phyloP scores from a whole-genome alignment of 2,329 filamentous ascomycete genomes.

The Penicillium crustosum region DNA sequence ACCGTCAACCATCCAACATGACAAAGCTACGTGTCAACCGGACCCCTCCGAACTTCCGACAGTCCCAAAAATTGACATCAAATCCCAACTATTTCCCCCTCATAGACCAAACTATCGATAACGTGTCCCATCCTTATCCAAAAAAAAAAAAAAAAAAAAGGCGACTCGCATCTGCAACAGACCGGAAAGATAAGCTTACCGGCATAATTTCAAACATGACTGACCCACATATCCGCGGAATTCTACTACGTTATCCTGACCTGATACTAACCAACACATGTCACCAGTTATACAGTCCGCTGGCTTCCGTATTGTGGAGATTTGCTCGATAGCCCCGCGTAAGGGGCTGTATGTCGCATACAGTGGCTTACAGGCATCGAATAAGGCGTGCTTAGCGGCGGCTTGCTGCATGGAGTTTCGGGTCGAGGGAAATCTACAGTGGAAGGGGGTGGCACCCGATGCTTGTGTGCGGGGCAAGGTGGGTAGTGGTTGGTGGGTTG shows the following conservation, averaged over 20 bases:
- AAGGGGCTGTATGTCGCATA: neutral
- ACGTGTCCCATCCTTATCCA: neutral
- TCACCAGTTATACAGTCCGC: neutral
- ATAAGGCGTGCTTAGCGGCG: slow-evolving; percentile 4
- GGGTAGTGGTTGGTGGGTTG: neutral
- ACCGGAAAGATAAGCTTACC: neutral
- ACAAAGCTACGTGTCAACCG: neutral
- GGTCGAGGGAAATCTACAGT: neutral
- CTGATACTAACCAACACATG: neutral
- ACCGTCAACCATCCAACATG: neutral
- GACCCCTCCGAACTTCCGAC: neutral
- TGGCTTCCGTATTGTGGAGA: neutral
- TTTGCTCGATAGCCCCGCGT: neutral
- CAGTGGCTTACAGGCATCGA: neutral
- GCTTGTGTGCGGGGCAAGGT: neutral
- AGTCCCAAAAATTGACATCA: neutral
- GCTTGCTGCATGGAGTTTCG: slow-evolving; percentile 4
- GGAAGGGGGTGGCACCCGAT: neutral
- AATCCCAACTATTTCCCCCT: neutral
- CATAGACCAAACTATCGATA: neutral
- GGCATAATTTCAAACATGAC: neutral
- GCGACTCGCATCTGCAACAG: neutral
- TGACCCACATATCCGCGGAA: neutral
- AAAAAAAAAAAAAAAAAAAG: neutral
- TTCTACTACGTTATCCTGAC: neutral